phyloP scores from a whole-genome alignment of 495 filamentous ascomycete genomes.

The Lasiosphaeria hispida region DNA sequence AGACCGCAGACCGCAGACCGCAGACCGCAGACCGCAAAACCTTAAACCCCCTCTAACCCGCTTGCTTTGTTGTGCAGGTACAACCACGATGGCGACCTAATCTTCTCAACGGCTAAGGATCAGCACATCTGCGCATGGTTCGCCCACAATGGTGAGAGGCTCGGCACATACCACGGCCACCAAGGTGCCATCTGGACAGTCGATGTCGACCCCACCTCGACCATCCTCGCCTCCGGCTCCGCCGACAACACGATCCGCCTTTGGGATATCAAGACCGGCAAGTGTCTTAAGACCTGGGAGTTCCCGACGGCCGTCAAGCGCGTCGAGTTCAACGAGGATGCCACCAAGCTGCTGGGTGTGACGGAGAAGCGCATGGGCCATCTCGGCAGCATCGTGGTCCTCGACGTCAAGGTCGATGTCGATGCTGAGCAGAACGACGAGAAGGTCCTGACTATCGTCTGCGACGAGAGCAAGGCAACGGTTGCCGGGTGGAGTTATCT shows the following conservation, averaged over 20 bases:
- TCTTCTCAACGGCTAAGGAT: conserved; percentile 97
- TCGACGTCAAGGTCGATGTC: conserved; percentile 78
- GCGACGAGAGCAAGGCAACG: conserved; percentile 91
- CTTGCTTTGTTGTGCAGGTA: conserved; percentile 51
- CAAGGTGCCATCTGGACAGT: conserved; percentile 98
- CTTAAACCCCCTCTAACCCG: conserved; percentile 24
- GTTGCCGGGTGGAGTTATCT: conserved; percentile 95
- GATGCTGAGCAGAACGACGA: conserved; percentile 81
- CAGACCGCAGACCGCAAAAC: no score
- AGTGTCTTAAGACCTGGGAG: conserved; percentile 92
- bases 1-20: background rate
- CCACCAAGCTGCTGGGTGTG: conserved; percentile 80
- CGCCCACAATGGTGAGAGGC: conserved; percentile 87
- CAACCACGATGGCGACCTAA: conserved; percentile 92
- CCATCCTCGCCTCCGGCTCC: conserved; percentile 88
- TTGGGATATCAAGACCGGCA: conserved; percentile 94
- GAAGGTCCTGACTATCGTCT: conserved; percentile 78
- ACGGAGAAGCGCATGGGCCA: conserved; percentile 98
- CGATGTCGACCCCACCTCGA: conserved; percentile 92
- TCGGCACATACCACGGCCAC: conserved; percentile 95
- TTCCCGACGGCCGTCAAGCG: conserved; percentile 94
- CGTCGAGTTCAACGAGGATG: conserved; percentile 93
- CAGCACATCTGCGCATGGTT: conserved; percentile 95
- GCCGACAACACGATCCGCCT: conserved; percentile 97
- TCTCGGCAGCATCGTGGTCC: conserved; percentile 85